Base-by-base conservation (phyloP, 2,329 filamentous ascomycete species). In the Parafenestella ontariensis region DNA sequence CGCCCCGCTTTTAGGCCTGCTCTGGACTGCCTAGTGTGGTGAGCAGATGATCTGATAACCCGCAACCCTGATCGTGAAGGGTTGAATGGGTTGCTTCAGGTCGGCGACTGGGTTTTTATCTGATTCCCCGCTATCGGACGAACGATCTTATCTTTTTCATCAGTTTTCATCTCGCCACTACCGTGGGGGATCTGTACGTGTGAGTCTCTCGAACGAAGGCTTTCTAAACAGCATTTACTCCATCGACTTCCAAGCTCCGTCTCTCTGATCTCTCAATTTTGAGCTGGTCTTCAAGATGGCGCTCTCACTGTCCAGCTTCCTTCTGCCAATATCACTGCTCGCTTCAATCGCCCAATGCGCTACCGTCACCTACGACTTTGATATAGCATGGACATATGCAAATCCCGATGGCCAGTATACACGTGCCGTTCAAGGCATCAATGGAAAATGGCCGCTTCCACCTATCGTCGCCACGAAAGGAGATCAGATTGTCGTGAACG, bases 391-490 rank as follows among this genome's bases (percentile, higher is more conserved):
- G 83, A 78, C 83, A 4, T 78, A 71, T 41, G 81, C 81, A 15
- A 84, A 84, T 59, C 84, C 84, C 9, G 83, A 85, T 71, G 82
- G 80, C n/a, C 67, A 79, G 53, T 59, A 68, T 20, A 77, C 76
- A 23, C 77, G 83, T n/a, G 76, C 79, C 3, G 76, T 78, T n/a
- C 83, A 92, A 47, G 84, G 88, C 33, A 89, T 92, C 75, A 92
- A 94, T 68, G 86, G 87, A 31, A 80, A 89, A 68, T 92, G 90
- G 74, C 91, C 91, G 0, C 83, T 90, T 0, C 90, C 90, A 5
- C 74, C 89, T 40, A 85, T 95, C 41, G 85, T 90, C 59, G 85
- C 87, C 58, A 91, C 90, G 61, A 86, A 90, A 59, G 89, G 89
- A 18, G 91, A 95, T 64, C 85, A 83, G 1, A 73, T 95, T 8